Evolutionary conservation across 2,329 filamentous ascomycete species (phyloP).

Genomic region (Ampelomyces quisqualis): DNA sequence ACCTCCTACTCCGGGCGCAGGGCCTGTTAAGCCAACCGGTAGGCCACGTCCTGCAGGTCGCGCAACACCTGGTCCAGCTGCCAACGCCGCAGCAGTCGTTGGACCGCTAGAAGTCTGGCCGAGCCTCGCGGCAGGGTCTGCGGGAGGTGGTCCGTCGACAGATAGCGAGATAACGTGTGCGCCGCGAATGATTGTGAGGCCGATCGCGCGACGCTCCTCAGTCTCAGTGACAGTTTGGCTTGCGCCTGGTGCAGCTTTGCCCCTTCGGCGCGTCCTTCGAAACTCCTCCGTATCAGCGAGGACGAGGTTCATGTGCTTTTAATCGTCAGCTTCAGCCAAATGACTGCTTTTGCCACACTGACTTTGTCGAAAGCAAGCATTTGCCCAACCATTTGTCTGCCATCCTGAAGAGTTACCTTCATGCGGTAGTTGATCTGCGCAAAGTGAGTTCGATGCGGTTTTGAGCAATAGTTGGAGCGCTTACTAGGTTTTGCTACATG

Average conservation of each 20-base stretch:
- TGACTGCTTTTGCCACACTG: slow-evolving; percentile 18
- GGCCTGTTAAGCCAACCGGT: slow-evolving; percentile 81
- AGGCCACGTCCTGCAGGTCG: slow-evolving; percentile 85
- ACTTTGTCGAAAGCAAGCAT: slow-evolving; percentile 99
- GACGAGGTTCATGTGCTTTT: slow-evolving; percentile 97
- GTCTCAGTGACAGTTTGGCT: slow-evolving; percentile 71
- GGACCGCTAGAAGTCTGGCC: slow-evolving; percentile 71
- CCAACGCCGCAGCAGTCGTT: slow-evolving; percentile 61
- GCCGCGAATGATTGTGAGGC: slow-evolving; percentile 89
- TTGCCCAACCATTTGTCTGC: slow-evolving; percentile 93
- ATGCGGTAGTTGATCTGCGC: slow-evolving; percentile 97
- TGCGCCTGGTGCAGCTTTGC: slow-evolving; percentile 68
- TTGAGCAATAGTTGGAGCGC: slow-evolving; percentile 35
- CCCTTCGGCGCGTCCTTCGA: slow-evolving; percentile 41
- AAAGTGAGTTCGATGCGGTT: slow-evolving; percentile 23
- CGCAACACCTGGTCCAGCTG: slow-evolving; percentile 84
- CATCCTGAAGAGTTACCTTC: slow-evolving; percentile 93
- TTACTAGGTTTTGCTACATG: slow-evolving; percentile 64
- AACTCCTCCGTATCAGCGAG: slow-evolving; percentile 86
- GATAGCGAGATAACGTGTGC: slow-evolving; percentile 93
- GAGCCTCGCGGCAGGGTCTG: slow-evolving; percentile 86
- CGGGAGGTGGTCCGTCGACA: slow-evolving; percentile 91
- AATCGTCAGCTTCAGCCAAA: slow-evolving; percentile 13
- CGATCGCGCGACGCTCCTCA: slow-evolving; percentile 97
- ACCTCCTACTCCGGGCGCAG: slow-evolving; percentile 82